Conservation (phyloP, 1,284 basidiomycete genomes). For the Pseudozyma pruni region DNA sequence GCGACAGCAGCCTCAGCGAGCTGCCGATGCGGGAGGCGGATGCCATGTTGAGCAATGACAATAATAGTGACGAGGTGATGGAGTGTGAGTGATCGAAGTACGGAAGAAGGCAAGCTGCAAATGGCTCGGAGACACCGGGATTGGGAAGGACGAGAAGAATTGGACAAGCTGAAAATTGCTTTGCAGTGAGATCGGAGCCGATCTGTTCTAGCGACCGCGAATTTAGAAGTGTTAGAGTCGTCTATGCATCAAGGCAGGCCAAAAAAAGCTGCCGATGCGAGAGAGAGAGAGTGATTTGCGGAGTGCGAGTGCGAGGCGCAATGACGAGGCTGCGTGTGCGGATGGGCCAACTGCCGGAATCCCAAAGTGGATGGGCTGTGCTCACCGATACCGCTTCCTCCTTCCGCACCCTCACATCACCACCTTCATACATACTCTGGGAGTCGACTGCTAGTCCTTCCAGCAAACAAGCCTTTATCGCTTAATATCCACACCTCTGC, state of each 20-base stretch:
- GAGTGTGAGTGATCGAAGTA: neutral
- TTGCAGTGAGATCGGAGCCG: constrained; percentile 20
- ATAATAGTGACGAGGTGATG: neutral
- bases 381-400: neutral
- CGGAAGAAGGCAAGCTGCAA: no score
- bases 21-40: constrained; percentile 21
- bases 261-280: neutral
- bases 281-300: neutral
- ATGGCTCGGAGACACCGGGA: neutral
- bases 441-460: constrained; percentile 63
- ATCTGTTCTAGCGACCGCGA: no score
- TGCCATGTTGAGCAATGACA: constrained; percentile 15
- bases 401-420: neutral
- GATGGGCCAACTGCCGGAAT: constrained; percentile 10
- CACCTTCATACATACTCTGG: constrained; percentile 1
- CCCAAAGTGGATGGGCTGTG: constrained; percentile 14
- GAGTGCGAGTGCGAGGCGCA: neutral
- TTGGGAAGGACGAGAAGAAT: constrained; percentile 6
- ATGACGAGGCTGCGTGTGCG: constrained; percentile 26
- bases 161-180: constrained; percentile 30
- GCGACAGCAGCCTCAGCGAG: constrained; percentile 19
- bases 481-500: neutral
- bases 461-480: neutral
- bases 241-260: neutral
- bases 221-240: no score